Percentiles rank a stretch among this genome's conserved stretches.
phyloP scores from a whole-genome alignment of 164 flowering plant genomes.

The Stephania japonica region DNA sequence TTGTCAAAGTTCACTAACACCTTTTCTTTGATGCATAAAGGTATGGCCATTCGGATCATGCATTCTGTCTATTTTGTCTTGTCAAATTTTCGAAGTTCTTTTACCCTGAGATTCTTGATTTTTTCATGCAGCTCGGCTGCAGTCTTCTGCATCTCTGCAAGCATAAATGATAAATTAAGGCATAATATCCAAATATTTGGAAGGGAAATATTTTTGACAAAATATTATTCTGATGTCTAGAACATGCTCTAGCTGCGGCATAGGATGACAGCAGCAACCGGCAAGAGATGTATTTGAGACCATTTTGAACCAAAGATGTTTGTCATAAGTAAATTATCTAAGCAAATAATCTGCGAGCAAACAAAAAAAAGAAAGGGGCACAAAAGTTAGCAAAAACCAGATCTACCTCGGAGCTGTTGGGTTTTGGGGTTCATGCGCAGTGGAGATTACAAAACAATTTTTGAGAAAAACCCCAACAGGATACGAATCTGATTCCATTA shows the following conservation, averaged over 20 bases:
- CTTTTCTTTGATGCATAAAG: slow-evolving; percentile 8
- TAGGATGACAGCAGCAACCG: too few species aligned
- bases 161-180: background rate
- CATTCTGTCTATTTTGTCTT: too few species aligned
- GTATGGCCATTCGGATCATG: background rate
- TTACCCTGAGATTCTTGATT: too few species aligned
- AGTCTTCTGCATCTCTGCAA: slow-evolving; percentile 18
- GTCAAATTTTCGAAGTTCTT: too few species aligned
- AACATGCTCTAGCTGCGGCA: too few species aligned
- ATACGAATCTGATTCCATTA: too few species aligned
- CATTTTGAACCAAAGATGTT: background rate
- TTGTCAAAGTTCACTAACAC: background rate
- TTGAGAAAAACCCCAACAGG: too few species aligned
- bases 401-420: slow-evolving; percentile 65
- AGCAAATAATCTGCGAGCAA: background rate
- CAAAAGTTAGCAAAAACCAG: background rate
- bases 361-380: background rate
- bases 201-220: background rate
- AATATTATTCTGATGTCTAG: background rate
- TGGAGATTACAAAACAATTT: too few species aligned
- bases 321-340: background rate
- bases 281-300: too few species aligned
- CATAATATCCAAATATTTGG: background rate
- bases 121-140: slow-evolving; percentile 15
- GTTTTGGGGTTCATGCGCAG: too few species aligned